phyloP scores from a whole-genome alignment of 441 rosid species.

The Cnidoscolus chayamansa region DNA sequence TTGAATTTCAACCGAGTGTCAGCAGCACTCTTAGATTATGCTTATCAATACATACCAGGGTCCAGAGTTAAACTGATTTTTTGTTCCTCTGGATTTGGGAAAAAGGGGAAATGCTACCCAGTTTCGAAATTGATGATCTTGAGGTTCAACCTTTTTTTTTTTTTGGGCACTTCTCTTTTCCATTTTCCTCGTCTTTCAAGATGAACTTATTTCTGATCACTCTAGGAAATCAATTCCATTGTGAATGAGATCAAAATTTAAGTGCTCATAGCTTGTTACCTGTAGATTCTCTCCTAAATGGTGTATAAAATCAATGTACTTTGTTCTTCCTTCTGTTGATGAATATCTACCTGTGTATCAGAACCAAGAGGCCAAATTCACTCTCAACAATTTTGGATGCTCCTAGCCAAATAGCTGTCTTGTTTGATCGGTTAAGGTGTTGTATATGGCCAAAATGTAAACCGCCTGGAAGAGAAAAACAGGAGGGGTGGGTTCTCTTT shows the following conservation, averaged over 20 bases:
- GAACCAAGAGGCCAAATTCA: too few species aligned
- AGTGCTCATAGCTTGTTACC: not conserved
- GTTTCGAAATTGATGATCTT: not conserved
- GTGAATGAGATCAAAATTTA: not conserved
- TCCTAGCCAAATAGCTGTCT: too few species aligned
- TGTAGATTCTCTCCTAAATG: not conserved
- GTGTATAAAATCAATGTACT: not conserved
- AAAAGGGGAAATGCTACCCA: not conserved
- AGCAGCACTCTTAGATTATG: not conserved
- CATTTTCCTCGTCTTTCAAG: not conserved
- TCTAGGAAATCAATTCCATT: not conserved
- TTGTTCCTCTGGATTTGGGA: not conserved
- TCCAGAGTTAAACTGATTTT: not conserved
- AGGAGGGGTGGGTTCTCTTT: too few species aligned
- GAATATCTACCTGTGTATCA: not conserved
- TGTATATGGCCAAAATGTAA: too few species aligned
- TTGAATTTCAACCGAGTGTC: slow-evolving; percentile 4
- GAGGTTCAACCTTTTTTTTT: not conserved
- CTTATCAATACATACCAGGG: not conserved
- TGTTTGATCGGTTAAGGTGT: too few species aligned
- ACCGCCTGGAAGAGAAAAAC: too few species aligned
- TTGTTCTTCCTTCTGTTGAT: not conserved
- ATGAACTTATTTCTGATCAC: not conserved
- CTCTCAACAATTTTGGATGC: too few species aligned
- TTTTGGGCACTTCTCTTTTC: not conserved